Evolutionary conservation across 768 basidiomycete species (phyloP).

Genomic region (Lepiota venenata): DNA sequence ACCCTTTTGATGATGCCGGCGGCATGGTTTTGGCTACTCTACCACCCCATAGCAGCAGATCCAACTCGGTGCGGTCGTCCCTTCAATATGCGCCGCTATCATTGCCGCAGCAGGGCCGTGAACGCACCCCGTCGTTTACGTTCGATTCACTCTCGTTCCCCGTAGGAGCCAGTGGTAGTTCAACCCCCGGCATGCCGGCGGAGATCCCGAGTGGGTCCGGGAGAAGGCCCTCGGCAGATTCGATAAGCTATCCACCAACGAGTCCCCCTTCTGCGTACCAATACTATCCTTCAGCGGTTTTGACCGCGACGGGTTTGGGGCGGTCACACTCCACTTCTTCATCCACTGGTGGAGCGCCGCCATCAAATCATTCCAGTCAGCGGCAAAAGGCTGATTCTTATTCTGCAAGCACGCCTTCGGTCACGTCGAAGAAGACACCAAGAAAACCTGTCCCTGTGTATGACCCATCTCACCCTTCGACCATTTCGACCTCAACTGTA

Average conservation of each 20-base stretch:
- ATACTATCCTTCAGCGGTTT: not conserved
- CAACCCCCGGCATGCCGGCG: not conserved
- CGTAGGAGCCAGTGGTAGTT: not conserved
- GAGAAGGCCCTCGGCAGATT: slow-evolving; percentile 23
- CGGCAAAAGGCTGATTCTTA: slow-evolving; percentile 23
- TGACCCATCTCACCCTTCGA: slow-evolving; percentile 24
- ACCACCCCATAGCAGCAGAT: slow-evolving; percentile 14
- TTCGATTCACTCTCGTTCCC: not conserved
- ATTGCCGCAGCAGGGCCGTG: not conserved
- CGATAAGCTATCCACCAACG: slow-evolving; percentile 17
- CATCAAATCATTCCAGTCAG: not conserved
- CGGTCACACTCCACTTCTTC: slow-evolving; percentile 10
- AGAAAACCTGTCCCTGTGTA: slow-evolving; percentile 61
- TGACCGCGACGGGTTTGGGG: not conserved
- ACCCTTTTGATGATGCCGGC: slow-evolving; percentile 18
- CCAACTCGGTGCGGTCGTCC: slow-evolving; percentile 14
- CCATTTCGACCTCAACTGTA: slow-evolving; percentile 7
- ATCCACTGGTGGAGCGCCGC: slow-evolving; percentile 2
- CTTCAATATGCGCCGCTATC: not conserved
- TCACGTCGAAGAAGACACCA: slow-evolving; percentile 25
- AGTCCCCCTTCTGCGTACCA: slow-evolving; percentile 15
- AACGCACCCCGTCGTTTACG: not conserved
- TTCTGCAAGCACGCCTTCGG: slow-evolving; percentile 13
- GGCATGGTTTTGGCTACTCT: slow-evolving; percentile 19
- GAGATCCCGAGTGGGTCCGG: not conserved